Evolutionary conservation across 768 basidiomycete genomes (phyloP).

Genomic region (Lyophyllum shimeji): DNA sequence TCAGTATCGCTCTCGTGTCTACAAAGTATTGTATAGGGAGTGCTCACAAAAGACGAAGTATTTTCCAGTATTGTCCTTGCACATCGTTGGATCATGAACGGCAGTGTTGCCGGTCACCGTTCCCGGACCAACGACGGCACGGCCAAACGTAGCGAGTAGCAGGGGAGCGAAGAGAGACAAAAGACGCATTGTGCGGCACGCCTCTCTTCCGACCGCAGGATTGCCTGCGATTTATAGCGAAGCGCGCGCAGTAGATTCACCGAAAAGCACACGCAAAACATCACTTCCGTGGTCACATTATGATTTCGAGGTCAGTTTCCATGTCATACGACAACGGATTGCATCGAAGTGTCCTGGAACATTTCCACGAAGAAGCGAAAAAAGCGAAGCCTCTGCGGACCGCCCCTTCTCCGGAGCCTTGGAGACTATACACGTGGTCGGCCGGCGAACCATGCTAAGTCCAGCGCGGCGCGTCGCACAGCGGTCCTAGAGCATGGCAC

Average conservation of each 20-base stretch:
- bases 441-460: not conserved
- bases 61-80: conserved; percentile 44
- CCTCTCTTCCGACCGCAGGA: not conserved
- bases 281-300: conserved; percentile 4
- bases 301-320: not conserved
- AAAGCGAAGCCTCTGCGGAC: not conserved
- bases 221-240: conserved; percentile 6
- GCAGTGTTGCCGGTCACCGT: conserved; percentile 38
- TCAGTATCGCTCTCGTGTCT: not conserved
- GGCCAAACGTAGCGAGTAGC: conserved; percentile 5
- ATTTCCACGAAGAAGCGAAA: not conserved
- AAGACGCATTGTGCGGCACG: conserved; percentile 7
- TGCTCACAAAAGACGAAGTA: conserved; percentile 50
- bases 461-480: too few species aligned
- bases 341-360: not conserved
- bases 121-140: conserved; percentile 25
- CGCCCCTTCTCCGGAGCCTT: conserved; percentile 6
- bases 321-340: too few species aligned
- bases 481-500: too few species aligned
- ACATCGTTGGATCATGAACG: conserved; percentile 47
- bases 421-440: conserved; percentile 2
- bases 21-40: not conserved
- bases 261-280: conserved; percentile 1
- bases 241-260: not conserved
- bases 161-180: conserved; percentile 8